Evolutionary conservation across 2,329 filamentous ascomycete genomes (phyloP).

Genomic region (Purpureocillium lavendulum): DNA sequence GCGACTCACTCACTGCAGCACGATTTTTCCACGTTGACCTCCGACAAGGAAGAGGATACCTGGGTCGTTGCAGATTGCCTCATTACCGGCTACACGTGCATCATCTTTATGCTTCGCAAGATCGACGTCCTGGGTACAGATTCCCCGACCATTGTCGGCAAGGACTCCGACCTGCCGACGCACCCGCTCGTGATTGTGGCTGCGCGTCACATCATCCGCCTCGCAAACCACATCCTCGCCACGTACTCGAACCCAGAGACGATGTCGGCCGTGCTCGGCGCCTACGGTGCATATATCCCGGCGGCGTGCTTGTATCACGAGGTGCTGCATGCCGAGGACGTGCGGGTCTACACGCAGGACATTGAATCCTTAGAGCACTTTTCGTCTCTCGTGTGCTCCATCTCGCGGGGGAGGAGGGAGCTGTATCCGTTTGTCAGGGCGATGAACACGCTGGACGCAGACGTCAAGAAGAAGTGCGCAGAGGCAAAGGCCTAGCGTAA

Average conservation of each 20-base stretch:
- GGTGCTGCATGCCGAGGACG: background rate
- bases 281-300: background rate
- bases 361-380: background rate
- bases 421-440: background rate
- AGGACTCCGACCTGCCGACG: background rate
- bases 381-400: background rate
- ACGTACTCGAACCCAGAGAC: background rate
- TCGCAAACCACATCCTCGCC: background rate
- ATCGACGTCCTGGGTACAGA: background rate
- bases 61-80: constrained; percentile 20
- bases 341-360: background rate
- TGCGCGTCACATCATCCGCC: background rate
- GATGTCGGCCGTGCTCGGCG: background rate
- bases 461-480: background rate
- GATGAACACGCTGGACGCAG: background rate
- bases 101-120: constrained; percentile 26
- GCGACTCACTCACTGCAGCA: background rate
- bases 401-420: background rate
- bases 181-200: background rate
- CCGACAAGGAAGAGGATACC: constrained; percentile 12
- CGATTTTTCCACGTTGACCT: background rate
- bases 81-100: constrained; percentile 19
- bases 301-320: background rate
- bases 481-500: too few relatives aligned
- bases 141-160: background rate